These are phyloP conservation scores for Quercus alba DNA, from an alignment of 306 rosid genomes.

Conservation along the genomic window DNA sequence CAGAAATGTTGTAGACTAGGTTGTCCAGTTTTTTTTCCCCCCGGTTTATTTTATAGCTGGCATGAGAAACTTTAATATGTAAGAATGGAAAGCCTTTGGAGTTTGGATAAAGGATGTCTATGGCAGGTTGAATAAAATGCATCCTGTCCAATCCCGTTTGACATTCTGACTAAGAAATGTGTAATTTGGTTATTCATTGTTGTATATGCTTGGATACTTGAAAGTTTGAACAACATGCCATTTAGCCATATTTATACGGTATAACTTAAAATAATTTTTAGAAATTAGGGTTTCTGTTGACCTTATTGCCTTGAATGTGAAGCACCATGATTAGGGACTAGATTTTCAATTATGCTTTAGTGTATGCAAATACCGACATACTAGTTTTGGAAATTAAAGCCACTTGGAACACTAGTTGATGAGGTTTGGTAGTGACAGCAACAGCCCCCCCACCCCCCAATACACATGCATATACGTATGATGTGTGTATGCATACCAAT, in stretches of 20 bases:
- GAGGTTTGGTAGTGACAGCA: neutral
- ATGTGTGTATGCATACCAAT: neutral
- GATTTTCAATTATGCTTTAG: neutral
- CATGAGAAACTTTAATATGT: neutral
- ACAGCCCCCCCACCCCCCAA: no score
- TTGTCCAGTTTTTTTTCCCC: constrained; percentile 26
- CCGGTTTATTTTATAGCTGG: constrained; percentile 7
- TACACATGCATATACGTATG: no score
- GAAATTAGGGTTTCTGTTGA: constrained; percentile 40
- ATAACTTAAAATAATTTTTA: neutral
- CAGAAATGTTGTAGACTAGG: neutral
- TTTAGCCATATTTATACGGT: neutral
- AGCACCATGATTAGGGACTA: constrained; percentile 1
- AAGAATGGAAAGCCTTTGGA: neutral
- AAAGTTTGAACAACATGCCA: constrained; percentile 17
- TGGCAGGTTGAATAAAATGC: neutral
- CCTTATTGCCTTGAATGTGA: neutral
- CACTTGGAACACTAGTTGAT: neutral
- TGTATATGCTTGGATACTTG: neutral
- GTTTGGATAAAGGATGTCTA: neutral
- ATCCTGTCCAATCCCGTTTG: no score
- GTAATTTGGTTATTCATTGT: neutral
- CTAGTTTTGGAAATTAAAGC: neutral
- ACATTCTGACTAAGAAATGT: no score
- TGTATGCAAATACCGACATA: neutral